phyloP scores from a whole-genome alignment of 2,329 filamentous ascomycete genomes.

The Arachnopeziza araneosa region DNA sequence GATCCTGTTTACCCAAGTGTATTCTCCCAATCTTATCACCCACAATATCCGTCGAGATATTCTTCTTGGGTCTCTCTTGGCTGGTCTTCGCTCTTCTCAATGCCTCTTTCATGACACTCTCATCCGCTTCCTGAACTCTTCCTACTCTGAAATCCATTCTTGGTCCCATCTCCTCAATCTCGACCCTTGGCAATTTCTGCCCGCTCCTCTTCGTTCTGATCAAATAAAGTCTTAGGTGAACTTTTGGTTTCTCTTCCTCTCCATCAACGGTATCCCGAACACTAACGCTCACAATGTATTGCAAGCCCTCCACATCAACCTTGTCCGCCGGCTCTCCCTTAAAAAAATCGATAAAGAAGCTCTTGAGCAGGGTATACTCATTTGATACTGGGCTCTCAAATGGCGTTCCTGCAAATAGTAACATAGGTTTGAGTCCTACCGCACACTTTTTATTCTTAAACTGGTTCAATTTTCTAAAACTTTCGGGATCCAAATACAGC shows the following conservation, averaged over 20 bases:
- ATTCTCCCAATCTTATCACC: conserved; percentile 96
- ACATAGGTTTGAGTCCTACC: conserved; percentile 80
- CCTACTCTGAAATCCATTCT: conserved; percentile 88
- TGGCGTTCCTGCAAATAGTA: conserved; percentile 82
- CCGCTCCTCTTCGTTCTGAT: conserved; percentile 82
- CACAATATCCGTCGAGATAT: conserved; percentile 83
- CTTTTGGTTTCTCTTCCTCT: conserved; percentile 46
- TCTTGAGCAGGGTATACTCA: conserved; percentile 82
- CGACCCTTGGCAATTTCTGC: conserved; percentile 81
- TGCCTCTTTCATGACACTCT: conserved; percentile 78
- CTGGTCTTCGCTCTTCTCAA: conserved; percentile 75
- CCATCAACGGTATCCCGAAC: conserved; percentile 57
- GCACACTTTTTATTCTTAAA: conserved; percentile 74
- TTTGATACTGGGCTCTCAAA: conserved; percentile 79
- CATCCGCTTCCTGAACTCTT: conserved; percentile 71
- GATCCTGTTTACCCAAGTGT: conserved; percentile 85
- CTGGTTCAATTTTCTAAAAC: conserved; percentile 62
- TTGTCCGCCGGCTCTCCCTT: conserved; percentile 70
- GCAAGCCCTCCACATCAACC: conserved; percentile 91
- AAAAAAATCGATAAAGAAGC: conserved; percentile 85
- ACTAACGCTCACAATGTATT: conserved; percentile 79
- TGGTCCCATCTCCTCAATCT: conserved; percentile 92
- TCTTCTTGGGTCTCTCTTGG: conserved; percentile 88
- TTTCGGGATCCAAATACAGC: conserved; percentile 71
- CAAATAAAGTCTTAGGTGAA: conserved; percentile 74